Base-by-base conservation (phyloP, 768 basidiomycete genomes). In the Sporobolomyces pararoseus region DNA sequence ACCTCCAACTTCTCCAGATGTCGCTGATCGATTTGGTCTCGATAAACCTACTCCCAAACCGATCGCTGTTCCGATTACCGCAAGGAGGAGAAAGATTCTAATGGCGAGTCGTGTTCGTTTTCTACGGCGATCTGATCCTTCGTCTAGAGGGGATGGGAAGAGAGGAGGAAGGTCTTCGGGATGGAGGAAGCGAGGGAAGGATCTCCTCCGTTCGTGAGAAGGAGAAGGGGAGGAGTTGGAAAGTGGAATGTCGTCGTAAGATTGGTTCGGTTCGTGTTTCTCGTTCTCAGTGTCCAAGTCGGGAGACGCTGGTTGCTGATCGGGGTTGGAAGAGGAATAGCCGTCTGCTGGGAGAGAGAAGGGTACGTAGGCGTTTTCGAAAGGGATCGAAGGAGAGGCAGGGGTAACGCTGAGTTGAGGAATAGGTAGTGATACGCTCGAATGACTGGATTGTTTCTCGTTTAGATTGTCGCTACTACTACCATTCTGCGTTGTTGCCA, bases 161-260 rank as follows among this genome's bases (percentile, higher is more conserved):
- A 58, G 37, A n/a, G 55, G 35, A 58, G 55, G 55, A 37, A 58
- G 55, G 21, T 58, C 9, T 58, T 58, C 35, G 3, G 55, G 55
- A 25, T 58, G 55, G 25, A 58, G 55, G 37, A 42, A 58, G 5
- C 55, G 55, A n/a, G 53, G 53, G 53, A 55, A 55, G 7, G 50
- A 51, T 49, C 21, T 49, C 7, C 52, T 16, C 27, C 52, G 52
- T n/a, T 31, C 52, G 14, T 53, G 52, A 17, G 52, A 21, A 6
- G 31, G 31, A 12, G 29, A 17, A 42, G 39, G 39, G 39, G 39
- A 42, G 17, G 39, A 9, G 17, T 9, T 9, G 39, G 39, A 42
- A n/a, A 32, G 54, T 5, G 31, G 35, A n/a, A 55, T 23, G 32
- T 34, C 54, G 54, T 55, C 54, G 54, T 14, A 14, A 34, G 54